Percentiles rank a stretch among this genome's conserved stretches.
Conservation (phyloP, 2,329 filamentous ascomycete genomes). For the Phialophora tarda region DNA sequence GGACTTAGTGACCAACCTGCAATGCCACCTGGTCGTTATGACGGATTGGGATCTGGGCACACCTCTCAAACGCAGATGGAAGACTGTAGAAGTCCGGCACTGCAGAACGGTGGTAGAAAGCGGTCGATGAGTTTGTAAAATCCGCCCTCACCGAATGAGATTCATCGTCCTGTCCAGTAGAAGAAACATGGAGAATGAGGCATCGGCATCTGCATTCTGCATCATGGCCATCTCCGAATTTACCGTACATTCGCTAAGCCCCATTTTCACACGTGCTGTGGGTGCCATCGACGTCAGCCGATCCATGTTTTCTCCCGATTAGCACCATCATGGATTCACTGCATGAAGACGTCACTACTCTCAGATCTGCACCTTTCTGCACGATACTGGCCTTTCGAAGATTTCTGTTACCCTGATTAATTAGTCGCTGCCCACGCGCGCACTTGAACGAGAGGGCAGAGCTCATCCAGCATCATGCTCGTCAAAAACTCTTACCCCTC, state of each 20-base stretch:
- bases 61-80: neutral
- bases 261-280: no score
- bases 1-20: constrained; percentile 28
- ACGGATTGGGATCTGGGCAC: constrained; percentile 12
- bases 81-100: neutral
- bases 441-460: neutral
- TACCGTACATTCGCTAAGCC: neutral
- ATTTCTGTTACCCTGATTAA: neutral
- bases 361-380: neutral
- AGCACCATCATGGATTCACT: neutral
- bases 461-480: neutral
- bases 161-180: neutral
- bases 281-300: no score
- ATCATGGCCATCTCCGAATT: neutral
- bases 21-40: constrained; percentile 33
- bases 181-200: neutral
- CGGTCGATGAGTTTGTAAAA: constrained; percentile 21
- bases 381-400: neutral
- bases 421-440: neutral
- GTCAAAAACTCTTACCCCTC: neutral
- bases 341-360: constrained; percentile 6
- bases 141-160: neutral
- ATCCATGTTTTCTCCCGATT: neutral
- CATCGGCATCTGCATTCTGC: neutral
- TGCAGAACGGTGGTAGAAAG: neutral